Conservation (phyloP, 805 yeast genomes). For the Candida palmyrensis region DNA sequence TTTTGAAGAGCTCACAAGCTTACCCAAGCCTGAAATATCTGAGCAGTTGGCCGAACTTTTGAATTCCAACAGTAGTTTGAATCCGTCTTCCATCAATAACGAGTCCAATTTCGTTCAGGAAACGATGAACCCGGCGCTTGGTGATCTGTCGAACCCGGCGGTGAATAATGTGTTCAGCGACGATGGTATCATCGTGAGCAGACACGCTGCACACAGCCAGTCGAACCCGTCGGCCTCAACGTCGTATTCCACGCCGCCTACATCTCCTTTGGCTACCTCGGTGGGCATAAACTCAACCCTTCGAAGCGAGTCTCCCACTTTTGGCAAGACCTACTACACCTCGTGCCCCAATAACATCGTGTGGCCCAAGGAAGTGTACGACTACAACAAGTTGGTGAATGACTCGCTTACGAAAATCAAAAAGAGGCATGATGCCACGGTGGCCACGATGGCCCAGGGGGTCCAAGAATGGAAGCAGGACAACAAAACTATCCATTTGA, state of each 20-base stretch:
- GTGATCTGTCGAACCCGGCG: conserved; percentile 29
- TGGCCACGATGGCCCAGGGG: conserved; percentile 87
- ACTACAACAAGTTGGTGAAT: conserved; percentile 64
- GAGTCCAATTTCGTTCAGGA: conserved; percentile 4
- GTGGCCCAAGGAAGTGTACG: conserved; percentile 72
- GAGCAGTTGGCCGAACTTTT: conserved; percentile 36
- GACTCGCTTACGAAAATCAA: conserved; percentile 68
- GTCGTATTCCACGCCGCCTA: conserved; percentile 9
- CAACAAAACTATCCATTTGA: conserved; percentile 46
- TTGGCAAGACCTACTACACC: conserved; percentile 44
- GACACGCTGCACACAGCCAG: too few relatives aligned
- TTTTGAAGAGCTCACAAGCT: conserved; percentile 70
- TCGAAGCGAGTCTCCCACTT: conserved; percentile 31
- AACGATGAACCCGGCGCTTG: conserved; percentile 23
- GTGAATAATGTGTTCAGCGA: conserved; percentile 40
- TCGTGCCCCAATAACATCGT: conserved; percentile 49
- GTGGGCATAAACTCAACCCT: conserved; percentile 6
- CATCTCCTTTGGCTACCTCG: conserved; percentile 7
- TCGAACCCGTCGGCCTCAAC: conserved; percentile 16
- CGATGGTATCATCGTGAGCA: conserved; percentile 48
- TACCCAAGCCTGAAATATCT: conserved; percentile 53
- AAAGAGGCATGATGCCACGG: conserved; percentile 86
- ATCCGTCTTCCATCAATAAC: background rate
- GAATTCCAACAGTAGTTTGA: conserved; percentile 9
- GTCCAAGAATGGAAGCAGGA: conserved; percentile 81